These are phyloP conservation scores for Jasminum sambac DNA, from an alignment of 257 asterid species.

Conservation along the genomic window DNA sequence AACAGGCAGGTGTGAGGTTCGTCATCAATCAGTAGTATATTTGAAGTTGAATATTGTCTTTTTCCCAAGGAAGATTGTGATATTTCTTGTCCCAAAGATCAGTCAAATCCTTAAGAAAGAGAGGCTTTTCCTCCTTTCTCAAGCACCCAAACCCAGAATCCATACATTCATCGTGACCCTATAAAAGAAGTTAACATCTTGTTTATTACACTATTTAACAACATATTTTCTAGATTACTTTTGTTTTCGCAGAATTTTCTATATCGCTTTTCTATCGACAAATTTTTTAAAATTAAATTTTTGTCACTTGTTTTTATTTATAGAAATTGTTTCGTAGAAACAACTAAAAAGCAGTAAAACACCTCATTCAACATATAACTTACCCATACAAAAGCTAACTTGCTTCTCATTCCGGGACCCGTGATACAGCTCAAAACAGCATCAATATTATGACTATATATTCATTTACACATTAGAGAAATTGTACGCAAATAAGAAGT, in stretches of 20 bases:
- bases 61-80: neutral
- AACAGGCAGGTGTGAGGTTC: slow-evolving; percentile 48
- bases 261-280: too few relatives aligned
- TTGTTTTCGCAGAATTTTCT: too few relatives aligned
- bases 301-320: too few relatives aligned
- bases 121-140: slow-evolving; percentile 39
- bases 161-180: slow-evolving; percentile 54
- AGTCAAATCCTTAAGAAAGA: slow-evolving; percentile 54
- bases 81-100: slow-evolving; percentile 38
- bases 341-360: too few relatives aligned
- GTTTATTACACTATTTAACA: too few relatives aligned
- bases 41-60: slow-evolving; percentile 37
- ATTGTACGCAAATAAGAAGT: neutral
- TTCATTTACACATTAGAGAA: neutral
- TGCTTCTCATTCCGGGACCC: slow-evolving; percentile 36
- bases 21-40: slow-evolving; percentile 52
- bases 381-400: slow-evolving; percentile 60
- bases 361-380: too few relatives aligned
- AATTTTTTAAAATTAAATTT: too few relatives aligned
- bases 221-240: too few relatives aligned
- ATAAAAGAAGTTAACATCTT: neutral
- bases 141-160: slow-evolving; percentile 39
- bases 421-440: slow-evolving; percentile 33
- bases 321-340: too few relatives aligned
- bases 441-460: slow-evolving; percentile 47